Percentiles rank a stretch among this genome's conserved stretches.
These are phyloP conservation scores for Rhizopogon sp. DNA, from an alignment of 768 basidiomycete species.

Conservation along the genomic window DNA sequence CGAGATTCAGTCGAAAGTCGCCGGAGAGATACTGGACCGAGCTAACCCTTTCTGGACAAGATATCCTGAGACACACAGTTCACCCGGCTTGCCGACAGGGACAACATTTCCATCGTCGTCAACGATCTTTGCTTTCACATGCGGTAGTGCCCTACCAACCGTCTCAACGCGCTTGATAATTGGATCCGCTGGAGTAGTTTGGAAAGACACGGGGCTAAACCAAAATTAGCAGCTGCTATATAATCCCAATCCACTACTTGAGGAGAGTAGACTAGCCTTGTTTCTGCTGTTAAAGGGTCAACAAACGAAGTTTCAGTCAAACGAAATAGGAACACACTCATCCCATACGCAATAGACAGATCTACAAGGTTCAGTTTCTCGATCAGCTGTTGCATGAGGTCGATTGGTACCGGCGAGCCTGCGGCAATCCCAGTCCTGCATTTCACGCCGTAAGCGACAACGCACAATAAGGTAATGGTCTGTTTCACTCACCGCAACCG, in stretches of 20 bases:
- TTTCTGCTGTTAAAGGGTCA: constrained; percentile 49
- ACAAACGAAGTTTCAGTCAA: neutral
- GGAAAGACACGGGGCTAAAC: constrained; percentile 75
- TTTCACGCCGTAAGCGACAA: neutral
- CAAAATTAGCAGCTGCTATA: neutral
- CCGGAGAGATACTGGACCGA: neutral
- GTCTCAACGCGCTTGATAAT: constrained; percentile 76
- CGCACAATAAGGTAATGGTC: neutral
- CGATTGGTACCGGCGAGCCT: constrained; percentile 74
- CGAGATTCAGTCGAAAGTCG: neutral
- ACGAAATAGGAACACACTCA: constrained; percentile 54
- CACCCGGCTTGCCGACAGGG: constrained; percentile 70
- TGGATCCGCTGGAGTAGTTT: constrained; percentile 65
- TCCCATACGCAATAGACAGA: constrained; percentile 78
- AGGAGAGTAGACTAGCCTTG: constrained; percentile 37
- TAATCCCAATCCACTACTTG: neutral
- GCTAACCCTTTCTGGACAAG: constrained; percentile 72
- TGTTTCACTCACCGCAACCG: constrained; percentile 44
- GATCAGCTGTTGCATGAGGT: constrained; percentile 72
- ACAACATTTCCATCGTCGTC: constrained; percentile 54
- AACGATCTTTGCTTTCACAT: constrained; percentile 72
- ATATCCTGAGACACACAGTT: constrained; percentile 72
- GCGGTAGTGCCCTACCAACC: constrained; percentile 71
- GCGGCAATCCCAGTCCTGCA: constrained; percentile 80
- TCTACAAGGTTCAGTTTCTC: constrained; percentile 61